Base-by-base conservation (phyloP, 306 rosid genomes). In the Erythrophleum fordii region DNA sequence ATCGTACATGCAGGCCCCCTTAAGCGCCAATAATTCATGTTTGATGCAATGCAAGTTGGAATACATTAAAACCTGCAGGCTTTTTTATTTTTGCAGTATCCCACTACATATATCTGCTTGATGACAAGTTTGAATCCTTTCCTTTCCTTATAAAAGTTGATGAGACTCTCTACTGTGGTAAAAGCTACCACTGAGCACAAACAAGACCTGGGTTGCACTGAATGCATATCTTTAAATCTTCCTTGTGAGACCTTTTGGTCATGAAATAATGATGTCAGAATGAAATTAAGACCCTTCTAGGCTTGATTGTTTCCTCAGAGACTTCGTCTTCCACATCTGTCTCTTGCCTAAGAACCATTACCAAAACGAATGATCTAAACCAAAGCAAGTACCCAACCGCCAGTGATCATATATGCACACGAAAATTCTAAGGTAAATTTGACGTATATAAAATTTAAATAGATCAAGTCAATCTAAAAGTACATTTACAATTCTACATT, bases 21-120 rank as follows among this genome's bases (percentile, higher is more conserved):
- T 73, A 68, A 49, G 83, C 44, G 35, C 64, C 80, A 87, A 87
- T 83, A 83, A 86, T 81, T 77, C 85, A 73, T 77, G 64, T 53
- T 77, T 78, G 81, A 78, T 69, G 20, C 73, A 74, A 51, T 74
- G 80, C 80, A 73, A 45, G 80, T 64, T 83, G 86, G 80, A 81
- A 60, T 52, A 45, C 86, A 80, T 77, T 67, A 77, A 37, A 79
- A 76, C 16, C 20, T 79, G 85, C 78, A 73, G 71, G 78, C 74
- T 70, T 79, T 87, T 75, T 8, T n/a, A 42, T 56, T 1, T 16
- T n/a, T 59, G 67, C 75, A 65, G 65, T 68, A 51, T 76, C 64
- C 70, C 81, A 78, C 81, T 77, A 67, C 17, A 31, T 42, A 35
- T 70, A 14, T 77, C 72, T 67, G 81, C 75, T 58, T 83, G 26